Evolutionary conservation across 768 basidiomycete genomes (phyloP).

Genomic region (Russula foetens): DNA sequence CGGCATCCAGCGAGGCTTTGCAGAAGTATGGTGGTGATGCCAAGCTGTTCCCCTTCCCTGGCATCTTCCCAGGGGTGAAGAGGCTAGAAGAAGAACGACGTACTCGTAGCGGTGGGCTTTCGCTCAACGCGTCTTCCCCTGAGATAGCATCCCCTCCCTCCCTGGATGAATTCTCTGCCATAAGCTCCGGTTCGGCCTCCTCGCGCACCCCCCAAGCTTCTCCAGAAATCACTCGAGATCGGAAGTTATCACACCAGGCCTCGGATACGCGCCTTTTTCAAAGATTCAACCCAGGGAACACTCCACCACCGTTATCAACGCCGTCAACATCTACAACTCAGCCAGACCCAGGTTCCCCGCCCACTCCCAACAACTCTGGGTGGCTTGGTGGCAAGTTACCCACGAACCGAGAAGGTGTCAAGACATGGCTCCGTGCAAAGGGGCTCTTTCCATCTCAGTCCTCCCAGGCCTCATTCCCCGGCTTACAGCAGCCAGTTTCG

Average conservation of each 20-base stretch:
- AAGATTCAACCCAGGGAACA: constrained; percentile 39
- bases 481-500: constrained; percentile 22
- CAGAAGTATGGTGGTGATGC: constrained; percentile 56
- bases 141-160: constrained; percentile 39
- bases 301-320: constrained; percentile 32
- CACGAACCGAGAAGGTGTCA: constrained; percentile 68
- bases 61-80: constrained; percentile 83
- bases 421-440: constrained; percentile 67
- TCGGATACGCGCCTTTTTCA: constrained; percentile 59
- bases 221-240: constrained; percentile 46
- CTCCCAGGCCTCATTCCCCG: constrained; percentile 19
- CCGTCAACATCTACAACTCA: constrained; percentile 41
- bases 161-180: constrained; percentile 36
- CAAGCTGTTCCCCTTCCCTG: constrained; percentile 89
- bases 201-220: constrained; percentile 41
- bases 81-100: constrained; percentile 63
- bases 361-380: constrained; percentile 29
- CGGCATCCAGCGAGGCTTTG: constrained; percentile 60
- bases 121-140: constrained; percentile 40
- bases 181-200: constrained; percentile 38
- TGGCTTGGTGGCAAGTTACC: constrained; percentile 45
- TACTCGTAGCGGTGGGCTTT: constrained; percentile 46
- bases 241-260: constrained; percentile 56
- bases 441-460: constrained; percentile 43
- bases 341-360: constrained; percentile 36